Percentiles rank a stretch among this genome's conserved stretches.
Conservation (phyloP, 2,329 filamentous ascomycete genomes). For the Cercospora citrullina region DNA sequence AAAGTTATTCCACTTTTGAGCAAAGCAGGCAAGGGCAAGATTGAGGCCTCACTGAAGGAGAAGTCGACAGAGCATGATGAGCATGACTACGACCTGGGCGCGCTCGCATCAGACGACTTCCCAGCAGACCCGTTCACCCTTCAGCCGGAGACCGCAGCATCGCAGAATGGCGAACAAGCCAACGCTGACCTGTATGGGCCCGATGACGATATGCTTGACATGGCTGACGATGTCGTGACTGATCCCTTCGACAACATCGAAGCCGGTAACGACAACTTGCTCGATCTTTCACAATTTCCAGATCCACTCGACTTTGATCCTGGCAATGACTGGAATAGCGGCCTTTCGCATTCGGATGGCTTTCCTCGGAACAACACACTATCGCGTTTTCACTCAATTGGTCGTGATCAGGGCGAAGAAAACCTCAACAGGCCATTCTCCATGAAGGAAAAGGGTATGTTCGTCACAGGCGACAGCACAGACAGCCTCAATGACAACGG, state of each 20-base stretch:
- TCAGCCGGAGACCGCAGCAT: constrained; percentile 2
- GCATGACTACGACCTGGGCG: constrained; percentile 28
- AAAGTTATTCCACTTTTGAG: constrained; percentile 21
- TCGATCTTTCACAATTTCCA: neutral
- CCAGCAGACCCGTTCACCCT: constrained; percentile 5
- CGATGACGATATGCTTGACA: constrained; percentile 30
- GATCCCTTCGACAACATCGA: neutral
- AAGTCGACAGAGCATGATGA: neutral
- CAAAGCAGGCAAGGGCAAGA: neutral
- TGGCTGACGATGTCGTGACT: neutral
- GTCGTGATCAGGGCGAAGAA: no score
- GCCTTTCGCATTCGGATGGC: neutral
- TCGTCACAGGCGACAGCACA: constrained; percentile 18
- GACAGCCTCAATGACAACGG: constrained; percentile 8
- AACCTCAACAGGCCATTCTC: neutral
- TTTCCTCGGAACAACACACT: neutral
- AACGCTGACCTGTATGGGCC: neutral
- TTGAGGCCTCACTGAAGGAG: neutral
- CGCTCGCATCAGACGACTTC: constrained; percentile 22
- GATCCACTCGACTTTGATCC: neutral
- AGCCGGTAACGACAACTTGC: neutral
- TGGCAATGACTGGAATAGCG: neutral
- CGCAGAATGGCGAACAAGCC: neutral
- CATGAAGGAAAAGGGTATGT: constrained; percentile 1
- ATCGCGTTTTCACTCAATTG: no score